Evolutionary conservation across 352 stramenopile species (phyloP).

Genomic region (Pythium volutum): DNA sequence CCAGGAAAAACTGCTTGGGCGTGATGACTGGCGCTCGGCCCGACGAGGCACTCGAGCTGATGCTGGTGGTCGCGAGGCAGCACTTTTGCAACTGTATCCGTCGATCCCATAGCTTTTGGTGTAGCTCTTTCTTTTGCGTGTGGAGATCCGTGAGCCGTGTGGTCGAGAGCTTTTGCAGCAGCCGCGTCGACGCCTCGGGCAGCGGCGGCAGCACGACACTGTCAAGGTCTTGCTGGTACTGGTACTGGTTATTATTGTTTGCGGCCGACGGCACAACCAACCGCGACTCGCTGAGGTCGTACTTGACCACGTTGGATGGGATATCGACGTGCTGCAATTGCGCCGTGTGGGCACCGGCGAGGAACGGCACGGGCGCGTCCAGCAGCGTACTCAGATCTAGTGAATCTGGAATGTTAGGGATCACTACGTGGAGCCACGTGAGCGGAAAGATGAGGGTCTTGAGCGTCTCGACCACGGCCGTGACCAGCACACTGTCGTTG

Average conservation of each 20-base stretch:
- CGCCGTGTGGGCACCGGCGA: constrained; percentile 35
- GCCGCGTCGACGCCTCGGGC: constrained; percentile 20
- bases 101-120: constrained; percentile 44
- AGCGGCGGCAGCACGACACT: constrained; percentile 21
- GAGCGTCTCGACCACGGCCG: constrained; percentile 43
- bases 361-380: constrained; percentile 51
- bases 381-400: constrained; percentile 50
- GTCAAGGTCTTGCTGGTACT: constrained; percentile 15
- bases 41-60: not conserved
- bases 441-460: constrained; percentile 44
- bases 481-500: constrained; percentile 39
- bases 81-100: constrained; percentile 50
- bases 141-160: constrained; percentile 29
- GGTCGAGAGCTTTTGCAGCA: constrained; percentile 18
- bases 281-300: constrained; percentile 31
- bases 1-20: constrained; percentile 22
- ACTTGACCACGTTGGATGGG: constrained; percentile 39
- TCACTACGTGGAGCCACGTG: constrained; percentile 52
- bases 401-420: constrained; percentile 45
- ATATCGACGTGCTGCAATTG: constrained; percentile 36
- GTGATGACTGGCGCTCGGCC: constrained; percentile 12
- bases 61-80: constrained; percentile 21
- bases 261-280: constrained; percentile 16
- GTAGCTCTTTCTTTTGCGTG: constrained; percentile 36
- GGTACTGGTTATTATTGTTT: constrained; percentile 6